phyloP scores from a whole-genome alignment of 768 basidiomycete genomes.

The Lentinula detonsa region DNA sequence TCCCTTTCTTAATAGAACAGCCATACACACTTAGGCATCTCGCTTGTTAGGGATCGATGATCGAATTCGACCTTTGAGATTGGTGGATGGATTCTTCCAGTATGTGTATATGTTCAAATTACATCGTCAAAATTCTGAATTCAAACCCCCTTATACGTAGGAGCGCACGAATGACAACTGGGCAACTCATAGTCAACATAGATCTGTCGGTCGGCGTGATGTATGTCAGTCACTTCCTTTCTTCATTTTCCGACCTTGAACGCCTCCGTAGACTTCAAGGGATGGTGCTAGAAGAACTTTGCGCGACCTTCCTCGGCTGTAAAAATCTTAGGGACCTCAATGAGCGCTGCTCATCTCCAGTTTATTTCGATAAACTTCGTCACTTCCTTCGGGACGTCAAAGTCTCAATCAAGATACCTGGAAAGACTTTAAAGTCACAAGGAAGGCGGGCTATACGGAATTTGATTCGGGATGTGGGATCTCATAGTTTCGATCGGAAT shows the following conservation, averaged over 20 bases:
- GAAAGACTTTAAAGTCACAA: constrained; percentile 16
- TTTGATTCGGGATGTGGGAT: constrained; percentile 20
- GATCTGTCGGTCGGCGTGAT: constrained; percentile 35
- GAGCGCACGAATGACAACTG: constrained; percentile 35
- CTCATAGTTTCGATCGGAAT: constrained; percentile 19
- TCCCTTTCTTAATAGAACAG: neutral
- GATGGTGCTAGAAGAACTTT: constrained; percentile 15
- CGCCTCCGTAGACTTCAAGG: constrained; percentile 17
- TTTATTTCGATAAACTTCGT: constrained; percentile 16
- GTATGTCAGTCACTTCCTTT: constrained; percentile 17
- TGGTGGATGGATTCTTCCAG: constrained; percentile 41
- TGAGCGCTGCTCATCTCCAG: neutral
- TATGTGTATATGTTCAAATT: constrained; percentile 7
- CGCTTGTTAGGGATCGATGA: neutral
- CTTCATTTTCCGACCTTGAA: neutral
- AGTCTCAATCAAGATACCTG: constrained; percentile 14
- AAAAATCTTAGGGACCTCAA: constrained; percentile 14
- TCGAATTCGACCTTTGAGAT: constrained; percentile 23
- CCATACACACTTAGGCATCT: neutral
- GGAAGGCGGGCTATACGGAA: constrained; percentile 19
- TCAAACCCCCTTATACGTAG: neutral
- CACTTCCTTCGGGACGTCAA: constrained; percentile 24
- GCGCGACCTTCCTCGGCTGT: constrained; percentile 13
- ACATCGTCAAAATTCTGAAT: constrained; percentile 14
- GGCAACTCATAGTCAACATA: constrained; percentile 32